Conservation (phyloP, 768 basidiomycete species). For the Suillus cothurnatus region DNA sequence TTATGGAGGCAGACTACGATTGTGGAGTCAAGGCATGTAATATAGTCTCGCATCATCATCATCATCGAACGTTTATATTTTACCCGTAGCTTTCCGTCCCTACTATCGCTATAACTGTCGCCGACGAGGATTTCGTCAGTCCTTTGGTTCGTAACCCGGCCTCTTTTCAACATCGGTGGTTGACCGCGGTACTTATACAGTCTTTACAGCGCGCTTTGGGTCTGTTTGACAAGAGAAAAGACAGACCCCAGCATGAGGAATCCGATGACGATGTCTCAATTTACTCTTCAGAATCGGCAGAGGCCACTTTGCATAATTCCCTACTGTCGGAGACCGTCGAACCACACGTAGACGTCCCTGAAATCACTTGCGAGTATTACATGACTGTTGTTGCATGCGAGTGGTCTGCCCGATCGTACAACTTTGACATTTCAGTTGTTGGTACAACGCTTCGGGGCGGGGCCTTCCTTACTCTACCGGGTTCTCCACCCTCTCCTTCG, state of each 20-base stretch:
- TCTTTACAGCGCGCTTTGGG: neutral
- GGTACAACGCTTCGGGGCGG: neutral
- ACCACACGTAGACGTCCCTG: neutral
- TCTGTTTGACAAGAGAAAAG: neutral
- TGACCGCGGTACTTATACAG: neutral
- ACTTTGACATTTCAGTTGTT: neutral
- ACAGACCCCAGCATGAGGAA: neutral
- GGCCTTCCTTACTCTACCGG: neutral
- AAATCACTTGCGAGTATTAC: neutral
- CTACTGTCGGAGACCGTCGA: neutral
- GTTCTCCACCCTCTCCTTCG: too few species aligned
- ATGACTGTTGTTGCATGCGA: neutral
- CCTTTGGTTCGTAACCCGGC: neutral
- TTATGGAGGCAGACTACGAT: neutral
- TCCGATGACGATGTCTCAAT: neutral
- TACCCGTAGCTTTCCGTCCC: neutral
- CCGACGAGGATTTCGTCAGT: neutral
- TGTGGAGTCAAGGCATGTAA: neutral
- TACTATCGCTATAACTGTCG: neutral
- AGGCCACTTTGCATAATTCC: neutral
- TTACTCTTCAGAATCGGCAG: constrained; percentile 2
- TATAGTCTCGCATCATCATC: neutral
- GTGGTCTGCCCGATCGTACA: neutral
- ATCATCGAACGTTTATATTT: neutral
- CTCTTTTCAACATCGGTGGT: neutral